Evolutionary conservation across 164 flowering plant species (phyloP).

Genomic region (Stephania yunnanensis): DNA sequence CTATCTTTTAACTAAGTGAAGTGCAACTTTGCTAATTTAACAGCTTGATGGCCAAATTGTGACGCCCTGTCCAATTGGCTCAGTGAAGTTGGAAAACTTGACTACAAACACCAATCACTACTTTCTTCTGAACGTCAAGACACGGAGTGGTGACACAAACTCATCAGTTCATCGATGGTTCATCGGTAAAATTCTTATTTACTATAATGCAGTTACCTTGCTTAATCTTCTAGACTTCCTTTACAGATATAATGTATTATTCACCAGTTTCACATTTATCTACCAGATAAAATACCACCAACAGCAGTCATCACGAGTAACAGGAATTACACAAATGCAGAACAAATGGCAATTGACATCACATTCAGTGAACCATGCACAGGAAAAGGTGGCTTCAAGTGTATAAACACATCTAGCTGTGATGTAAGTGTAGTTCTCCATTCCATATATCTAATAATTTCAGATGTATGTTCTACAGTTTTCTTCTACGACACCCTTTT

Average conservation of each 20-base stretch:
- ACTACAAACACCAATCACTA: slow-evolving; percentile 36
- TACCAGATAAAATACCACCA: slow-evolving; percentile 49
- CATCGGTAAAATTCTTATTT: slow-evolving; percentile 34
- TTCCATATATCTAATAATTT: neutral
- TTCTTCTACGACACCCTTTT: neutral
- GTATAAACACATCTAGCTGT: slow-evolving; percentile 42
- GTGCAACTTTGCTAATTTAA: slow-evolving; percentile 10
- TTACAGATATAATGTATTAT: neutral
- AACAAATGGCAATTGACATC: slow-evolving; percentile 28
- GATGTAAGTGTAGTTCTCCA: slow-evolving; percentile 29
- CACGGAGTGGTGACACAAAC: slow-evolving; percentile 33
- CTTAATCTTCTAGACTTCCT: neutral
- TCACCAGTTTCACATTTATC: neutral
- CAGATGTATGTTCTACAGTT: neutral
- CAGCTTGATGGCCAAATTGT: slow-evolving; percentile 51
- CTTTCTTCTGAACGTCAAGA: slow-evolving; percentile 38
- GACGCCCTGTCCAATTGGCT: slow-evolving; percentile 32
- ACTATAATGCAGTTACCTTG: neutral
- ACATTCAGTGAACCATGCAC: slow-evolving; percentile 49
- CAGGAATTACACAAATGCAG: slow-evolving; percentile 39
- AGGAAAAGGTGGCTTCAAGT: slow-evolving; percentile 46
- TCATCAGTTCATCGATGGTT: slow-evolving; percentile 56
- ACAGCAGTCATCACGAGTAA: slow-evolving; percentile 39
- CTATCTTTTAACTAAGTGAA: neutral
- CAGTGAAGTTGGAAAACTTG: slow-evolving; percentile 31